Base-by-base conservation (phyloP, 805 yeast species). In the Yarrowia hollandica region DNA sequence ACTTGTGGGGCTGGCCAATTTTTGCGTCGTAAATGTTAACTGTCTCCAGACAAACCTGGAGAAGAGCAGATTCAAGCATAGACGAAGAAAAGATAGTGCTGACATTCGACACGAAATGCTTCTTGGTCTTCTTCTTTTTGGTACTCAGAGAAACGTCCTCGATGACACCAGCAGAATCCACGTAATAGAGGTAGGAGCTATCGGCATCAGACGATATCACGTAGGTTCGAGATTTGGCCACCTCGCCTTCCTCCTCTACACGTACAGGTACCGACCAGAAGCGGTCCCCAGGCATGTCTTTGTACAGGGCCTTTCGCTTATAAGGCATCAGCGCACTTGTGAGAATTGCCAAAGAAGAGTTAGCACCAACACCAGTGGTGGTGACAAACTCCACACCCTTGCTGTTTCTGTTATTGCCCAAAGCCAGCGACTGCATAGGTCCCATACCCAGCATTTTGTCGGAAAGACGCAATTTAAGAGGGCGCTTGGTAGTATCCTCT, bases 301-400 rank as follows among this genome's bases (percentile, higher is more conserved):
- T 48, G 19, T 48, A 48, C 30, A 48, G 25, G 4, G 39, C 16
- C 39, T 33, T 31, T 16, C 55, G 18, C 22, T 48, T 48, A 30
- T 31, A 22, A 15, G 55, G 55, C 55, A 48, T 48, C 21, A 48
- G n/a, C 1, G 39, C 38, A n/a, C 55, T 48, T 11, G 55, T 48
- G 61, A 88, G 77, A 3, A 85, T 77, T 30, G 85, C 81, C 26
- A 91, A 62, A 18, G 79, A 76, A 11, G 87, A 81, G 6, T 79
- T 76, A 0, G 68, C 64, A 8, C 78, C 83, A 14, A 82, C 76
- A 0, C 97, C 96, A 0, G 86, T 79, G 2, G 89, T 79, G 0
- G 86, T 82, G 6, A 89, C 79, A 3, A 90, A 79, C 6, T 89
- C 86, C 15, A 79, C 74, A 66, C 87, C 94, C 46, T 79, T 76